A percentile compares a stretch with the other conserved stretches of the same genome.
Evolutionary conservation across 768 basidiomycete genomes (phyloP).

Genomic region (Leccinum truebloodii): DNA sequence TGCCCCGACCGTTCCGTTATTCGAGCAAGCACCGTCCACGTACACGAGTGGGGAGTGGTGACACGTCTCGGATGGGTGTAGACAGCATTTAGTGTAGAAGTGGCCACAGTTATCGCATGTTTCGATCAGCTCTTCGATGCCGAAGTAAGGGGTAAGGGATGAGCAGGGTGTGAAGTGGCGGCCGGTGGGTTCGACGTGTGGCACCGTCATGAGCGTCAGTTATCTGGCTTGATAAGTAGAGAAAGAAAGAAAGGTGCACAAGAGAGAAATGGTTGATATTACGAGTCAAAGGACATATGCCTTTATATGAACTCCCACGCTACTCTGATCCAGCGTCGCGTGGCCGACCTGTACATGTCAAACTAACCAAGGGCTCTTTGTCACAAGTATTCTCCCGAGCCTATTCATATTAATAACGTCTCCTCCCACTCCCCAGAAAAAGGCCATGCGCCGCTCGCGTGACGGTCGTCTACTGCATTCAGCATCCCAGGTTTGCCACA

Average conservation of each 20-base stretch:
- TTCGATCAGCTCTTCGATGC: background rate
- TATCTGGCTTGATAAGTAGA: background rate
- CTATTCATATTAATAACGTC: no score
- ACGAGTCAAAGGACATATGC: no score
- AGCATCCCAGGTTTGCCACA: no score
- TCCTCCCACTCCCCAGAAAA: no score
- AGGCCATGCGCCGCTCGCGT: no score
- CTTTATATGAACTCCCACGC: no score
- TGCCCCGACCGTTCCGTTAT: background rate
- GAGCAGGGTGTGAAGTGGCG: background rate
- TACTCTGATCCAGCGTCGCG: no score
- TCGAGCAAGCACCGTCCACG: constrained; percentile 1
- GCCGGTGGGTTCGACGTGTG: background rate
- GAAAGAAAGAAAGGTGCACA: background rate
- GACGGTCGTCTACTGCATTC: no score
- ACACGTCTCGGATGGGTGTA: background rate
- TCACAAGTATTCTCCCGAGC: no score
- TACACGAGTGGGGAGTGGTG: background rate
- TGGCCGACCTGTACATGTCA: no score
- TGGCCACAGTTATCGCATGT: background rate
- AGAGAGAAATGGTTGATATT: no score
- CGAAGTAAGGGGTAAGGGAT: background rate
- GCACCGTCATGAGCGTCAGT: background rate
- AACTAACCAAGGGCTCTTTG: no score
- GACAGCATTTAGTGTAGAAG: background rate